Evolutionary conservation across 495 filamentous ascomycete species (phyloP), one percentile per base, ranked within the genome.

Genomic region (Xylaria longipes): DNA sequence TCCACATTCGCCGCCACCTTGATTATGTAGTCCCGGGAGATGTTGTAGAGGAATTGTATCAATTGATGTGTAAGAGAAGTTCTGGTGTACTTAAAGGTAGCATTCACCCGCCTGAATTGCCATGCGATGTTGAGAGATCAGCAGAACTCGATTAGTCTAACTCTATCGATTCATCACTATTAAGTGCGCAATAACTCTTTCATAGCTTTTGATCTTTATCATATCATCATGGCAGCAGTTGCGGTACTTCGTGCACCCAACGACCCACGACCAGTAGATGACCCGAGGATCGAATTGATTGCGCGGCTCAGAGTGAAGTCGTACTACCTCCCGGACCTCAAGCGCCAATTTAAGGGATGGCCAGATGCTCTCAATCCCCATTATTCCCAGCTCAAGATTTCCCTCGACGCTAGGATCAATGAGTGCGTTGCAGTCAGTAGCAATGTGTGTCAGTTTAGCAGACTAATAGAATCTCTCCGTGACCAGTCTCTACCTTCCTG

Each of bases 291-390:
- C 20, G 57, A 22, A 22, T 39, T 61, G 33, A 37, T 35, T 12
- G 20, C 31, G 22, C 20, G 31, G 60, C 60, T 63, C 5, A 35
- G 12, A 43, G 60, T n/a, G 37, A 43, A 41, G 37, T 6, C 60
- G 11, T 63, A 63, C 25, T 63, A 63, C 37, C 35, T 63, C 6
- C 60, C 60, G 12, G n/a, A 41, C 60, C 60, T 63, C 5, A 41
- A 8, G 7, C 33, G 2, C 2, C 37, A 35, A 25, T 63, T 39
- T 8, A 45, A 63, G 37, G 37, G 45, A 35, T 63, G 60, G 60
- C 60, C 60, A 1, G 22, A 63, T 37, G 31, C 15, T 31, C 14
- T 63, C 22, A 63, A 14, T 2, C 35, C 37, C 1, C n/a, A 63
- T 63, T 63, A 63, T 12, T 6, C 11, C 11, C 39, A 29, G 4